Base-by-base conservation (phyloP, 176 grass and related monocot genomes). In the Carex pumila region DNA sequence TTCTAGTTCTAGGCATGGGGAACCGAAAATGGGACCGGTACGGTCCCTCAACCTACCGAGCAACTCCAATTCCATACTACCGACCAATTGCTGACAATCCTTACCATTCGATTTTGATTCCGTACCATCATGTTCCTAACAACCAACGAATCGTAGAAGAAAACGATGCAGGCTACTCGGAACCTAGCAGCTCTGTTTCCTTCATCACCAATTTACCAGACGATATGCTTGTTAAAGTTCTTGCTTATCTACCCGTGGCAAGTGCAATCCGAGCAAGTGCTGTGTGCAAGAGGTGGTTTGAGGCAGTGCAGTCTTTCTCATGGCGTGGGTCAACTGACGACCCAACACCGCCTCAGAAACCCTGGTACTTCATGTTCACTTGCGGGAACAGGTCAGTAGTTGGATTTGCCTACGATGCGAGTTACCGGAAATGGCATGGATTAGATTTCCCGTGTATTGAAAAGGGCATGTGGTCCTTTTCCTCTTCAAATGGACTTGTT, bases 341-440 rank as follows among this genome's bases (percentile, higher is more conserved):
- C n/a, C 81, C 83, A 11, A 86, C 87, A 71, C 83, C 62, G 52
- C 87, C 94, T 47, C 94, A 97, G 81, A 97, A 89, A 65, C 94
- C 94, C 82, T 94, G 94, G 94, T 97, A 97, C 88, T 94, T 97
- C 83, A 97, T 97, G 94, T 94, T 94, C 52, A 94, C 87, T 25
- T 94, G 90, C 59, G 89, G 92, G 8, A 89, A 94, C 68, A 92
- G 89, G 43, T 81, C 18, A 0, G 90, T 97, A 11, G 83, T 88
- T 6, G 94, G 94, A 73, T 89, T 87, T 29, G 65, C 90, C 11
- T 94, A 91, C 45, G 94, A 91, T 45, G 88, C 92, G 0, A 89
- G 87, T 71, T 84, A 84, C 34, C 82, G 92, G 10, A 97, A 92
- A 65, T 97, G 94, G 94, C 94, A 92, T 65, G 84, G 70, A 47